Conservation (phyloP, 2,329 filamentous ascomycete genomes). For the Nemania serpens region DNA sequence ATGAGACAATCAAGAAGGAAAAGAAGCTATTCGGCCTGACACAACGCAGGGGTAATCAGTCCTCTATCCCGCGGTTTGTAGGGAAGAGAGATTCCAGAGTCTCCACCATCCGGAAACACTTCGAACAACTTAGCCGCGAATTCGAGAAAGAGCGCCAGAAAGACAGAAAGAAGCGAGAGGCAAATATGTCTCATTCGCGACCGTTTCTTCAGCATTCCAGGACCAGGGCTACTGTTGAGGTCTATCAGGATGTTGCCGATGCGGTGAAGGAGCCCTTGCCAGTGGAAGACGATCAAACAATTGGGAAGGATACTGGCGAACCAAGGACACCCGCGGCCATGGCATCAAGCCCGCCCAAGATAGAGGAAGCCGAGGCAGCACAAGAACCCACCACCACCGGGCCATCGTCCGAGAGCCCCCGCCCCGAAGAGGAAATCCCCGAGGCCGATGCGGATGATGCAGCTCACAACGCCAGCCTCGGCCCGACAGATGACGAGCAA, state of each 20-base stretch:
- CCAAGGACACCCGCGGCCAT: constrained; percentile 34
- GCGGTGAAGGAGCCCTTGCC: constrained; percentile 82
- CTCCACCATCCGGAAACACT: constrained; percentile 90
- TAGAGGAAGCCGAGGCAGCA: constrained; percentile 6
- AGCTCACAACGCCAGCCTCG: constrained; percentile 56
- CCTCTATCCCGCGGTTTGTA: constrained; percentile 87
- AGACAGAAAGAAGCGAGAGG: constrained; percentile 80
- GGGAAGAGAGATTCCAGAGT: constrained; percentile 79
- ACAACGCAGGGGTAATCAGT: constrained; percentile 69
- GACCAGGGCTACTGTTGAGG: constrained; percentile 94
- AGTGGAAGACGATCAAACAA: constrained; percentile 63
- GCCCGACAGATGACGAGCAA: constrained; percentile 71
- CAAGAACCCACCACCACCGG: constrained; percentile 20
- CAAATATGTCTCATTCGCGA: constrained; percentile 74
- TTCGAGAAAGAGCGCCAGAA: constrained; percentile 93
- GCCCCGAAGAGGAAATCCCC: constrained; percentile 40
- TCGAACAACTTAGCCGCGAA: constrained; percentile 94
- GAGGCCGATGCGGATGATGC: constrained; percentile 51
- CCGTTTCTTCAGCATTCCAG: constrained; percentile 84
- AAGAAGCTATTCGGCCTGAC: constrained; percentile 70
- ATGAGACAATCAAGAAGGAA: constrained; percentile 59
- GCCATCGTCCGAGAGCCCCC: constrained; percentile 38
- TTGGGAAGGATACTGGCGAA: constrained; percentile 43
- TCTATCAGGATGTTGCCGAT: constrained; percentile 92
- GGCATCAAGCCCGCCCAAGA: constrained; percentile 24